Evolutionary conservation across 192 early-diverging fungal species (phyloP).

Genomic region (Backusella luteola): DNA sequence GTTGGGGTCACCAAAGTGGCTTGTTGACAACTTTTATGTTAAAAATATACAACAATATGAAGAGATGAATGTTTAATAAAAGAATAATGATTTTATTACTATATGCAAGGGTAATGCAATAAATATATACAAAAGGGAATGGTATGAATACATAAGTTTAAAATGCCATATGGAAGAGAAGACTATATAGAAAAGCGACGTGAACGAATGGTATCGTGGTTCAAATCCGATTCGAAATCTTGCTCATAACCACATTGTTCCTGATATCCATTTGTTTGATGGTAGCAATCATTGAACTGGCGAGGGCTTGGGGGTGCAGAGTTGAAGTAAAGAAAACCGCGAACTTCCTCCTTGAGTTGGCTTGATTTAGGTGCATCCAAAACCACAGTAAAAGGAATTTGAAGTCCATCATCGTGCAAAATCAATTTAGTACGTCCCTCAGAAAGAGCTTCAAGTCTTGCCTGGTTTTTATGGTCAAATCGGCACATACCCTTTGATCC

Average conservation of each 20-base stretch:
- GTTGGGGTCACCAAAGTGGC: too few relatives aligned
- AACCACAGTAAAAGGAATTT: constrained; percentile 10
- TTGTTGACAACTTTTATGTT: too few relatives aligned
- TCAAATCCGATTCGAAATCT: not conserved
- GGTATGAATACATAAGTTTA: not conserved
- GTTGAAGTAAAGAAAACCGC: constrained; percentile 12
- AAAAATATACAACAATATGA: not conserved
- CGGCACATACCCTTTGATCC: constrained; percentile 30
- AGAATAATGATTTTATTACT: not conserved
- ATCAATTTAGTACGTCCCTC: constrained; percentile 19
- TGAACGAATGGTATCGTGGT: not conserved
- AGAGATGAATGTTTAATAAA: not conserved
- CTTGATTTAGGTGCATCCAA: not conserved
- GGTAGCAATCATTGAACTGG: not conserved
- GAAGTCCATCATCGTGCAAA: constrained; percentile 14
- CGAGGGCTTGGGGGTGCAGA: not conserved
- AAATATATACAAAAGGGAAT: not conserved
- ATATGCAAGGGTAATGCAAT: not conserved
- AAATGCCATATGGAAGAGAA: not conserved
- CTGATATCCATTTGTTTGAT: not conserved
- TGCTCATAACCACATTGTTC: not conserved
- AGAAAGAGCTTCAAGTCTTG: constrained; percentile 26
- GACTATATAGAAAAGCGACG: not conserved
- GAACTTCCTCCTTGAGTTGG: constrained; percentile 8
- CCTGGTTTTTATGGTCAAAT: constrained; percentile 33